These are phyloP conservation scores for Mortierella sp. DNA, from an alignment of 371 early-diverging fungal genomes.

Conservation along the genomic window DNA sequence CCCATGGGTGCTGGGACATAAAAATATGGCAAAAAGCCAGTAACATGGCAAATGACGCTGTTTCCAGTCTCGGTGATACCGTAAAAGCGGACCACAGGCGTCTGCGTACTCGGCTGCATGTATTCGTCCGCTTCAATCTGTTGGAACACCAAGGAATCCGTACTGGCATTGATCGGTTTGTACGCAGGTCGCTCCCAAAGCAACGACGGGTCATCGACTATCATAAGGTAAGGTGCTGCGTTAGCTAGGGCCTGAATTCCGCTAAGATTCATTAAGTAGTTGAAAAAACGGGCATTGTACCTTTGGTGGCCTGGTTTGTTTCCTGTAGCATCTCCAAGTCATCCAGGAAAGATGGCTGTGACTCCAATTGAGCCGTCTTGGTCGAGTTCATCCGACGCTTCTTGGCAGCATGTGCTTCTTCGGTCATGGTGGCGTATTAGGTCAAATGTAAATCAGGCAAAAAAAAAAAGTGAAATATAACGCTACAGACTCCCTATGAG, in stretches of 20 bases:
- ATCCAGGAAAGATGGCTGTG: constrained; percentile 42
- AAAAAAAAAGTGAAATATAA: too few species aligned
- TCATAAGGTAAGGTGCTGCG: background rate
- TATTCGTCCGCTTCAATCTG: constrained; percentile 95
- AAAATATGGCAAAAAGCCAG: constrained; percentile 95
- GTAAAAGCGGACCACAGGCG: constrained; percentile 83
- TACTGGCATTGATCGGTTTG: constrained; percentile 16
- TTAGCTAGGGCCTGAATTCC: background rate
- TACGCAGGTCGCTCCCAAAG: constrained; percentile 38
- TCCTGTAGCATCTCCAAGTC: constrained; percentile 47
- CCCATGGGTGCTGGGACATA: constrained; percentile 93
- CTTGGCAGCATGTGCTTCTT: constrained; percentile 39
- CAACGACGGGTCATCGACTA: constrained; percentile 45
- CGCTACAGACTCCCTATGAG: too few species aligned
- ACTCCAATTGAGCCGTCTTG: constrained; percentile 19
- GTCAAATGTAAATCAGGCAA: too few species aligned
- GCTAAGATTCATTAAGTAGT: too few species aligned
- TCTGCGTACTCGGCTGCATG: constrained; percentile 56
- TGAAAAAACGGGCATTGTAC: too few species aligned
- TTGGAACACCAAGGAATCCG: constrained; percentile 80
- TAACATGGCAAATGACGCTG: constrained; percentile 93
- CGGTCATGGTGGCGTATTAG: constrained; percentile 49
- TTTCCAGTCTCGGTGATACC: constrained; percentile 89
- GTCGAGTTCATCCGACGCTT: constrained; percentile 41
- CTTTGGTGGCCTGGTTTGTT: constrained; percentile 32